phyloP scores from a whole-genome alignment of 1,284 basidiomycete species.

The Volvariella volvacea region DNA sequence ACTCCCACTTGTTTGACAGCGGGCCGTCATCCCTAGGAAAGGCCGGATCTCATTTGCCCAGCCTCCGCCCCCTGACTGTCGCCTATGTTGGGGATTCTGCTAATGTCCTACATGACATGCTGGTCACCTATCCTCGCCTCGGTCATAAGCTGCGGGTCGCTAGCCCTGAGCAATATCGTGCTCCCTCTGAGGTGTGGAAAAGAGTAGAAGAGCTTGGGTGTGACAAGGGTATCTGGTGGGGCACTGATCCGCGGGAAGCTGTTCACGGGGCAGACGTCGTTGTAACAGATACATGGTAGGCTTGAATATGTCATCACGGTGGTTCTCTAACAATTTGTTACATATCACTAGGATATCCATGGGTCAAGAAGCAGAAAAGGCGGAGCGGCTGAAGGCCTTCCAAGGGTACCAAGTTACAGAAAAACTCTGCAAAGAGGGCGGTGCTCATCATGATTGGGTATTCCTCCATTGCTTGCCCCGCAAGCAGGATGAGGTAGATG shows the following conservation, averaged over 20 bases:
- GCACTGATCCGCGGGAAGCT: constrained; percentile 77
- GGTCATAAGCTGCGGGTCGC: constrained; percentile 88
- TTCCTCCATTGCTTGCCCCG: constrained; percentile 96
- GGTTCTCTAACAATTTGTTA: neutral
- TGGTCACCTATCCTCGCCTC: constrained; percentile 88
- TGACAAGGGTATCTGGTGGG: constrained; percentile 71
- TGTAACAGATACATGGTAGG: constrained; percentile 92
- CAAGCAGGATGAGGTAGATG: constrained; percentile 90
- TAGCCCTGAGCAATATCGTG: constrained; percentile 69
- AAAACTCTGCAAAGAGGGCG: constrained; percentile 67
- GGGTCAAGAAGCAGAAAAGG: constrained; percentile 96
- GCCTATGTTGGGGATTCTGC: constrained; percentile 95
- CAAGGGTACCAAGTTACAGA: constrained; percentile 94
- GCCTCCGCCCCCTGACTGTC: constrained; percentile 68
- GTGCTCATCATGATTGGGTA: constrained; percentile 86
- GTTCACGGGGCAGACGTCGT: constrained; percentile 89
- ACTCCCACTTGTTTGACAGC: constrained; percentile 44
- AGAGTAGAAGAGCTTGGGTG: constrained; percentile 66
- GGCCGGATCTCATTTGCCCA: constrained; percentile 22
- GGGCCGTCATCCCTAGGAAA: constrained; percentile 8
- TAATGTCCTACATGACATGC: constrained; percentile 97
- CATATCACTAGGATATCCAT: constrained; percentile 78
- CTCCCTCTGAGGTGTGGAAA: constrained; percentile 78
- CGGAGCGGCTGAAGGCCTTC: constrained; percentile 84
- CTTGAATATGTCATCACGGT: constrained; percentile 7